phyloP scores from a whole-genome alignment of 108 stramenopile species.

The Licmophora abbreviata region DNA sequence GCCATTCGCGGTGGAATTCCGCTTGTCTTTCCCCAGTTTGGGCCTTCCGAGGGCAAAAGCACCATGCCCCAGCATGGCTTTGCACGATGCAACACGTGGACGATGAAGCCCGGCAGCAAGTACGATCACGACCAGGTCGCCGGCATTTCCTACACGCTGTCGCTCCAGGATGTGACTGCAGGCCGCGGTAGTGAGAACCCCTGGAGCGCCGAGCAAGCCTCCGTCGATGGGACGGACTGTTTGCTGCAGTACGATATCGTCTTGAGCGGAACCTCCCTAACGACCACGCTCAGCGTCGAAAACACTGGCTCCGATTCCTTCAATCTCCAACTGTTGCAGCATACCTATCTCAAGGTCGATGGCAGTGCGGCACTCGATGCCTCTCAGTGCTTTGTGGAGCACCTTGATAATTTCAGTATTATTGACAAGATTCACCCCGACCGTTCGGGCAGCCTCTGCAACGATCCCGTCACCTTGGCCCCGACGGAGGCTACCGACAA shows the following conservation, averaged over 20 bases:
- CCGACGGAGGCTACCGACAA: constrained; percentile 46
- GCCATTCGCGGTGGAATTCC: constrained; percentile 80
- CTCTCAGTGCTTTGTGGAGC: constrained; percentile 44
- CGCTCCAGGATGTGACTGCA: constrained; percentile 44
- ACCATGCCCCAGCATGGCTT: constrained; percentile 82
- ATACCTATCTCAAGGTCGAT: constrained; percentile 63
- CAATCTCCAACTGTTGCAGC: constrained; percentile 60
- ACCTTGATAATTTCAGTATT: constrained; percentile 35
- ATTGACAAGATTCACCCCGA: constrained; percentile 47
- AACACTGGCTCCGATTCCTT: constrained; percentile 50
- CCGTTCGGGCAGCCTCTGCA: constrained; percentile 14
- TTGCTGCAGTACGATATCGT: constrained; percentile 31
- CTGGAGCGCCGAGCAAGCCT: constrained; percentile 10
- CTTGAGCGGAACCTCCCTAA: constrained; percentile 32
- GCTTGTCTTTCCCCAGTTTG: constrained; percentile 78
- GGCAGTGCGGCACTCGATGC: constrained; percentile 43
- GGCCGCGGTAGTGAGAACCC: constrained; percentile 44
- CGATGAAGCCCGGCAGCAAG: constrained; percentile 8
- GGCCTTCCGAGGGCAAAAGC: constrained; percentile 40
- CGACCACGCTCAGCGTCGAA: constrained; percentile 46
- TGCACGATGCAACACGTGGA: constrained; percentile 64
- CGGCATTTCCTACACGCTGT: constrained; percentile 40
- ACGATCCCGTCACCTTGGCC: constrained; percentile 40
- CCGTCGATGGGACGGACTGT: constrained; percentile 23
- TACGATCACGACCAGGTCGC: constrained; percentile 33